These are phyloP conservation scores for Marasmius sp. DNA, from an alignment of 1,284 basidiomycete genomes.

Conservation along the genomic window DNA sequence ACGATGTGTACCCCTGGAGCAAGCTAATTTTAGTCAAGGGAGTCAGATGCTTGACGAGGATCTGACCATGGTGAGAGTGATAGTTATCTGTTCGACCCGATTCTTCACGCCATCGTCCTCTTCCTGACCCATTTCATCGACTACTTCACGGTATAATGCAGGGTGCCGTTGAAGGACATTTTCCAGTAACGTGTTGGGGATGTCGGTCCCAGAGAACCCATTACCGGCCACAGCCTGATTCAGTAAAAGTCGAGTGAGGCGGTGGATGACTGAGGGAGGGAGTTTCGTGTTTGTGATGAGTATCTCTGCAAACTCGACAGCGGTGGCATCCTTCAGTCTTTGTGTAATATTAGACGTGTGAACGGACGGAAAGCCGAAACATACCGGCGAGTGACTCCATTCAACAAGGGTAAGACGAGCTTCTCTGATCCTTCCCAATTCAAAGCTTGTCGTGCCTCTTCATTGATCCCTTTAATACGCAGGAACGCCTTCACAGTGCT, in stretches of 20 bases:
- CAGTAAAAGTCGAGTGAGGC: conserved; percentile 36
- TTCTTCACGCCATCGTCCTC: conserved; percentile 38
- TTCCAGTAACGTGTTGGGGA: conserved; percentile 37
- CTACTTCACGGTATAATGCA: conserved; percentile 39
- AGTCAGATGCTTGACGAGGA: neutral
- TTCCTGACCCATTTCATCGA: conserved; percentile 28
- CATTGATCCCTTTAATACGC: conserved; percentile 45
- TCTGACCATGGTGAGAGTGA: conserved; percentile 56
- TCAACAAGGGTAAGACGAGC: conserved; percentile 54
- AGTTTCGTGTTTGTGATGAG: conserved; percentile 40
- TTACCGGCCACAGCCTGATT: conserved; percentile 24
- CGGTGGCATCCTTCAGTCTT: conserved; percentile 45
- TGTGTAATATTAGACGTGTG: conserved; percentile 5
- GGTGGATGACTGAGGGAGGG: conserved; percentile 37
- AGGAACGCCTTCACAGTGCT: conserved; percentile 16
- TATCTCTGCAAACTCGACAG: conserved; percentile 40
- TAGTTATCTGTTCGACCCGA: conserved; percentile 47
- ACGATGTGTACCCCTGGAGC: neutral
- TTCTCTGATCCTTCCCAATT: conserved; percentile 58
- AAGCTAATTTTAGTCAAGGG: conserved; percentile 3
- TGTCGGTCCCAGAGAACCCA: conserved; percentile 14
- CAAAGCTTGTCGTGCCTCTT: conserved; percentile 44
- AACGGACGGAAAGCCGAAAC: conserved; percentile 6
- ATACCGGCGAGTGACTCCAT: conserved; percentile 45
- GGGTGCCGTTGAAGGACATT: conserved; percentile 56